Evolutionary conservation across 345 rosid species (phyloP).

Genomic region (Pelargonium nanum): DNA sequence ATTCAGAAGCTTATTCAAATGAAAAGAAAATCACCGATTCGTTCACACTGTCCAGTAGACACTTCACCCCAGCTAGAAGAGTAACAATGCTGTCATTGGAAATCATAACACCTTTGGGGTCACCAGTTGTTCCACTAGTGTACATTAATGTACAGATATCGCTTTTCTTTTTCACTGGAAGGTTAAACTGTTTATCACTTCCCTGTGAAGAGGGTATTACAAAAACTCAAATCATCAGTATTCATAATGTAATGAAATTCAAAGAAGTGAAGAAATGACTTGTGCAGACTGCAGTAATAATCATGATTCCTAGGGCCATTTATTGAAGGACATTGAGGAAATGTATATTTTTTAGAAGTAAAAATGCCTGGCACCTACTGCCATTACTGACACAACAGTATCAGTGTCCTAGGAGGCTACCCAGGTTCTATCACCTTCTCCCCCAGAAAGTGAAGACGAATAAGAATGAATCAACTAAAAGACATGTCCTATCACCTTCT

Average conservation of each 20-base stretch:
- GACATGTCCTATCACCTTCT: no score
- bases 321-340: no score
- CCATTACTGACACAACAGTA: no score
- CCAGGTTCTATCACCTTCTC: no score
- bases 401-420: no score
- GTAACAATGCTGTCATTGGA: constrained; percentile 81
- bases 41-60: constrained; percentile 46
- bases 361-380: no score
- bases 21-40: constrained; percentile 41
- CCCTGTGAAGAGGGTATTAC: constrained; percentile 39
- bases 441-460: no score
- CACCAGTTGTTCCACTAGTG: constrained; percentile 99
- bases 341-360: no score
- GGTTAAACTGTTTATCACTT: constrained; percentile 50
- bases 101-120: constrained; percentile 94
- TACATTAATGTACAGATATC: constrained; percentile 96
- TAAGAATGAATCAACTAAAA: no score
- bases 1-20: constrained; percentile 1
- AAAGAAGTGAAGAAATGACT: no score
- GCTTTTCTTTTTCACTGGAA: constrained; percentile 63
- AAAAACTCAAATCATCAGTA: constrained; percentile 9
- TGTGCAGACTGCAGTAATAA: no score
- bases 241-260: not conserved
- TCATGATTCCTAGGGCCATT: no score
- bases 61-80: constrained; percentile 62